Percentiles rank a stretch among this genome's conserved stretches.
phyloP scores from a whole-genome alignment of 73 alveolate species.

The Paramecium biaurelia region DNA sequence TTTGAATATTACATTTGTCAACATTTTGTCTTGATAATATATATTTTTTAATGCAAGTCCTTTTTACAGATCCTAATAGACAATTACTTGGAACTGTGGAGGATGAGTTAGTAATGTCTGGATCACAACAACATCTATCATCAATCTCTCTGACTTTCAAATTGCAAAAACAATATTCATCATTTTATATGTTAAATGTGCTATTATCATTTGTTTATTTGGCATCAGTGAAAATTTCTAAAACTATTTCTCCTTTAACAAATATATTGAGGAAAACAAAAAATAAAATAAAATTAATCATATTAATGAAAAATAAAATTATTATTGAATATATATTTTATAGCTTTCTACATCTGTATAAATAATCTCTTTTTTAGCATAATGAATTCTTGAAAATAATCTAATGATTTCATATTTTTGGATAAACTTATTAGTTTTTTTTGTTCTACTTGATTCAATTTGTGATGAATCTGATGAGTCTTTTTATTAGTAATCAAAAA shows the following conservation, averaged over 20 bases:
- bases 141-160: neutral
- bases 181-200: neutral
- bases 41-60: neutral
- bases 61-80: neutral
- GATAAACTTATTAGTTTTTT: no score
- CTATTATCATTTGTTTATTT: neutral
- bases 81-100: neutral
- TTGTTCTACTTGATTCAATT: no score
- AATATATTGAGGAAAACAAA: neutral
- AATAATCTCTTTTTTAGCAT: no score
- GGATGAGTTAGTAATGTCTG: neutral
- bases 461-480: no score
- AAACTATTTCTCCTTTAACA: neutral
- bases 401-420: no score
- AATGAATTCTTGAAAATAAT: no score
- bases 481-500: no score
- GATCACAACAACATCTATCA: neutral
- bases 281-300: neutral
- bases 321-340: no score
- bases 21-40: neutral
- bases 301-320: no score
- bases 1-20: neutral
- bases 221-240: neutral
- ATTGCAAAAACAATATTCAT: neutral
- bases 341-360: no score